Conservation (phyloP, 768 basidiomycete species). For the Lyophyllum decastes region DNA sequence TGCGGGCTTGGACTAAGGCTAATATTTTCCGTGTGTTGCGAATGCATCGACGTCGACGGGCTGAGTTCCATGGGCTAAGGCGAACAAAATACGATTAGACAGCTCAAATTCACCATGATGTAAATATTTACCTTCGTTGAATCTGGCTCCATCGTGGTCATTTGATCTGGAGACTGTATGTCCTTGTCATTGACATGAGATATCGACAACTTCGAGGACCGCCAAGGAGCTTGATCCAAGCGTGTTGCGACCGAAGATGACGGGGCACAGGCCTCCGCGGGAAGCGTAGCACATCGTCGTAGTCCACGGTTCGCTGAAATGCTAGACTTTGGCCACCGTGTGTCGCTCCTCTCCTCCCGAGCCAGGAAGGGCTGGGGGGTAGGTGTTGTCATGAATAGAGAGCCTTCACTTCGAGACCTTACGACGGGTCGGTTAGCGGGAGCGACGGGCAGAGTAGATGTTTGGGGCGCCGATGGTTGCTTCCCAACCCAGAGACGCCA, state of each 20-base stretch:
- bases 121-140: not conserved
- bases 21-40: constrained; percentile 10
- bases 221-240: constrained; percentile 6
- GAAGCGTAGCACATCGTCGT: constrained; percentile 44
- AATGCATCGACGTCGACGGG: constrained; percentile 1
- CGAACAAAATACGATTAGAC: not conserved
- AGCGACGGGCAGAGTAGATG: constrained; percentile 19
- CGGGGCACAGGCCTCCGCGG: constrained; percentile 28
- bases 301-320: constrained; percentile 23
- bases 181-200: not conserved
- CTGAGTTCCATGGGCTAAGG: constrained; percentile 1
- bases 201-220: not conserved
- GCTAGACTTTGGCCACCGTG: not conserved
- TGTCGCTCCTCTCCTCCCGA: constrained; percentile 12
- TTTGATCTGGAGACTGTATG: constrained; percentile 4
- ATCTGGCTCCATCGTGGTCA: not conserved
- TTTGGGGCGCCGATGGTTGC: constrained; percentile 30
- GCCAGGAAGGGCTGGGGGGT: constrained; percentile 24
- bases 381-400: constrained; percentile 22
- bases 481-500: constrained; percentile 96
- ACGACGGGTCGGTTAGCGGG: constrained; percentile 37
- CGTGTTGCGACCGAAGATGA: not conserved
- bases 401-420: constrained; percentile 54
- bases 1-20: constrained; percentile 44
- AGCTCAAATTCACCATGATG: not conserved